Percentiles rank a stretch among this genome's conserved stretches.
Conservation (phyloP, 2,329 filamentous ascomycete species). For the Fusarium transvaalense region DNA sequence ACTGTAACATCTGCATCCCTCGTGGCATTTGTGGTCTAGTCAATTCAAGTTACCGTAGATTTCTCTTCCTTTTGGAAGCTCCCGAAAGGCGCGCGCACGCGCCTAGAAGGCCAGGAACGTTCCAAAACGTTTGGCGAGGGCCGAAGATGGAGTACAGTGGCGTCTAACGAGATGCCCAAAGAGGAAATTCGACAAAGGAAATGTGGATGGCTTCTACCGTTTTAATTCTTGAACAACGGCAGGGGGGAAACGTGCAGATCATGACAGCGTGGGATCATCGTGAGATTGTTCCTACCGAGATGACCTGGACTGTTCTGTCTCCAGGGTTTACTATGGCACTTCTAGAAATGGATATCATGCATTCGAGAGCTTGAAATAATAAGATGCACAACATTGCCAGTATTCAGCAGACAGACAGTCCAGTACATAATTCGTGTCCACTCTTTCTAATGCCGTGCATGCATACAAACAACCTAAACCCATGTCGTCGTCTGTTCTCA, state of each 20-base stretch:
- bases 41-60: background rate
- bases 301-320: slow-evolving; percentile 7
- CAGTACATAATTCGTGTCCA: slow-evolving; percentile 4
- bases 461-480: background rate
- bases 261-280: slow-evolving; percentile 6
- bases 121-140: slow-evolving; percentile 22
- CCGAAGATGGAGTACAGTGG: slow-evolving; percentile 16
- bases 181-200: slow-evolving; percentile 6
- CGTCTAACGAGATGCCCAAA: slow-evolving; percentile 1
- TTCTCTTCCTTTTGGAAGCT: background rate
- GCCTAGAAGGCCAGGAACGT: slow-evolving; percentile 24
- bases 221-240: background rate
- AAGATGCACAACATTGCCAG: slow-evolving; percentile 12
- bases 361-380: background rate
- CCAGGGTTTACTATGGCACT: background rate
- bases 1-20: background rate
- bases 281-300: background rate
- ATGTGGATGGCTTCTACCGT: background rate
- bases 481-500: slow-evolving; percentile 25
- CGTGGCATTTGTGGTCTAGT: background rate
- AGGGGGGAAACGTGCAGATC: background rate
- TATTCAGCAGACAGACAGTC: background rate
- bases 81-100: background rate
- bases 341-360: background rate
- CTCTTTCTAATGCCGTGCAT: slow-evolving; percentile 30